phyloP scores from a whole-genome alignment of 2,329 filamentous ascomycete genomes.

The Gnomoniopsis sp. region DNA sequence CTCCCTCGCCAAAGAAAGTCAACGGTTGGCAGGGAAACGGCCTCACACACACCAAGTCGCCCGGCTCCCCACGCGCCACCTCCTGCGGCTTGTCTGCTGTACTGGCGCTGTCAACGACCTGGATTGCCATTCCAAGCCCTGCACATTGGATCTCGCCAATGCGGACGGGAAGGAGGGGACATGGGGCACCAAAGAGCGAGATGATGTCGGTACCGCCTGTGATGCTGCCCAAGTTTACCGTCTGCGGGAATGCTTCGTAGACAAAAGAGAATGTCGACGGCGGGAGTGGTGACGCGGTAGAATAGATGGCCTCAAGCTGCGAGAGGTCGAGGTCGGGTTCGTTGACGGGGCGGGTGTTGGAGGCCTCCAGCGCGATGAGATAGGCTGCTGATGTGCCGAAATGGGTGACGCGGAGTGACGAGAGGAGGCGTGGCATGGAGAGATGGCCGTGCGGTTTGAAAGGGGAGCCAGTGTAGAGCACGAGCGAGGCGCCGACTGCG shows the following conservation, averaged over 20 bases:
- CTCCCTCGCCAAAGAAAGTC: slow-evolving; percentile 75
- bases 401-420: slow-evolving; percentile 79
- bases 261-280: slow-evolving; percentile 92
- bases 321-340: slow-evolving; percentile 56
- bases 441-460: slow-evolving; percentile 77
- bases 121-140: slow-evolving; percentile 76
- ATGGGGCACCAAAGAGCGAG: slow-evolving; percentile 86
- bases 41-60: slow-evolving; percentile 81
- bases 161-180: slow-evolving; percentile 69
- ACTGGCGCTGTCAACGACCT: slow-evolving; percentile 53
- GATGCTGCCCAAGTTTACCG: slow-evolving; percentile 87
- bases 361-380: slow-evolving; percentile 84
- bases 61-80: slow-evolving; percentile 60
- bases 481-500: slow-evolving; percentile 74
- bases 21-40: slow-evolving; percentile 91
- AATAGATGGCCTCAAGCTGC: slow-evolving; percentile 80
- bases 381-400: slow-evolving; percentile 96
- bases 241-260: slow-evolving; percentile 74
- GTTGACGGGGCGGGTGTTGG: slow-evolving; percentile 56
- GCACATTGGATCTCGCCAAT: slow-evolving; percentile 74
- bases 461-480: slow-evolving; percentile 90
- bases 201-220: slow-evolving; percentile 97
- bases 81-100: slow-evolving; percentile 46
- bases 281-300: slow-evolving; percentile 86
- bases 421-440: slow-evolving; percentile 78